Evolutionary conservation across 139 green algal genomes (phyloP).

Genomic region (Microglena sp.): DNA sequence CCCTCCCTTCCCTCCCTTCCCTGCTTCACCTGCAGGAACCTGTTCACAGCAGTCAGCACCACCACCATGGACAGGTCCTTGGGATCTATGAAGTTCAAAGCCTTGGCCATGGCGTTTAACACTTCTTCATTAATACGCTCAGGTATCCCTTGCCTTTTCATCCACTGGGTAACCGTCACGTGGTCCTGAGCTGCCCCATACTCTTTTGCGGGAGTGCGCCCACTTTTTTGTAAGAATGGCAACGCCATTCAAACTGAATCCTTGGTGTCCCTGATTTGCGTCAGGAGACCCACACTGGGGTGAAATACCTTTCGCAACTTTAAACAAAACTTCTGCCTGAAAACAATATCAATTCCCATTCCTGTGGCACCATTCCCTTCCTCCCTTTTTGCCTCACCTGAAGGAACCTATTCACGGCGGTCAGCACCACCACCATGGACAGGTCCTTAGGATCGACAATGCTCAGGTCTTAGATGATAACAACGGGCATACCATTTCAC

Average conservation of each 20-base stretch:
- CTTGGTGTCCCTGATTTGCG: too few species aligned
- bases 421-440: conserved; percentile 95
- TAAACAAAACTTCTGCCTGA: too few species aligned
- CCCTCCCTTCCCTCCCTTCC: too few species aligned
- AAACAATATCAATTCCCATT: too few species aligned
- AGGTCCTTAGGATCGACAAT: conserved; percentile 97
- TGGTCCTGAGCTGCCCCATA: conserved; percentile 90
- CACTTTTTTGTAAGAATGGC: too few species aligned
- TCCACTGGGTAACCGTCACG: conserved; percentile 92
- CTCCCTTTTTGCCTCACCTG: conserved; percentile 61
- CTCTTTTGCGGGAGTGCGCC: too few species aligned
- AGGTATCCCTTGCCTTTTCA: conserved; percentile 90
- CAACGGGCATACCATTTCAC: too few species aligned
- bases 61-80: conserved; percentile 95
- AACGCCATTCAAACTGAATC: too few species aligned
- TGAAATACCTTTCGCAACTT: too few species aligned
- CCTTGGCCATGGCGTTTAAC: conserved; percentile 99
- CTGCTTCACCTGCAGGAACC: conserved; percentile 84
- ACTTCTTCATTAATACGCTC: conserved; percentile 95
- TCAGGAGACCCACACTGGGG: too few species aligned
- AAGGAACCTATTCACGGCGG: conserved; percentile 94
- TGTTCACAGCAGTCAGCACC: conserved; percentile 93
- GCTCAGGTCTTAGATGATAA: conserved; percentile 98
- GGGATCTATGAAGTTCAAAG: conserved; percentile 97
- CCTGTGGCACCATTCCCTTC: too few species aligned